Evolutionary conservation across 2,329 filamentous ascomycete species (phyloP), one percentile per base, ranked within the genome.

Genomic region (Colletotrichum paranaense): DNA sequence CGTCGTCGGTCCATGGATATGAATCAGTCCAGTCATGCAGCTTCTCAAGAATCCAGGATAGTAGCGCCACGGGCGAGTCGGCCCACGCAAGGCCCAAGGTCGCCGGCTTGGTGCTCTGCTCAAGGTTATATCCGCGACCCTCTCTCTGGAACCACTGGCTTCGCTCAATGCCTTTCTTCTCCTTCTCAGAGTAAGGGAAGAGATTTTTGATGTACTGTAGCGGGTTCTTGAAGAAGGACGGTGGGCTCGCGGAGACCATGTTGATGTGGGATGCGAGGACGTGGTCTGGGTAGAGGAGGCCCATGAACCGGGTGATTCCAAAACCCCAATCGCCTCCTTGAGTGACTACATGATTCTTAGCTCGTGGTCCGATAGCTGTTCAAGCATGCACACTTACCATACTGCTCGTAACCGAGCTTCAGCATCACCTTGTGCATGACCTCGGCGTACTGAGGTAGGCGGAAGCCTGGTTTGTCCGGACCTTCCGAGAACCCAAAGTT

Each of bases 11-110:
- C 93, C 93, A 95, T 0, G 88, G 84, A 78, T 95, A 95, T 1
- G 77, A 77, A 77, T 95, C 93, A 0, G 91, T 91, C 94, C 93
- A 96, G 76, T 93, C 91, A 76, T 92, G 90, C 49, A 96, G 83
- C 79, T 96, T 96, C 82, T 96, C 94, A 76, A 93, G 93, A 42
- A 96, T 91, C 94, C 94, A 97, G 0, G 92, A 90, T 1, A 96
- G 84, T 3, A 95, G 83, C 0, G 88, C 92, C 0, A 94, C 88
- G 0, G 94, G 94, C 7, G 88, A 92, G 79, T 95, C 93, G 0
- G 89, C 86, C 3, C 95, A 85, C 0, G 86, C 90, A 77, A 94
- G 94, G 0, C 91, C 92, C 0, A 95, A 79, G 0, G 94, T 96
- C 64, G 94, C 90, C 0, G 94, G 94, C 70, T 92, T 92, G 0